phyloP scores from a whole-genome alignment of 345 rosid genomes.

The Luvunga scandens region DNA sequence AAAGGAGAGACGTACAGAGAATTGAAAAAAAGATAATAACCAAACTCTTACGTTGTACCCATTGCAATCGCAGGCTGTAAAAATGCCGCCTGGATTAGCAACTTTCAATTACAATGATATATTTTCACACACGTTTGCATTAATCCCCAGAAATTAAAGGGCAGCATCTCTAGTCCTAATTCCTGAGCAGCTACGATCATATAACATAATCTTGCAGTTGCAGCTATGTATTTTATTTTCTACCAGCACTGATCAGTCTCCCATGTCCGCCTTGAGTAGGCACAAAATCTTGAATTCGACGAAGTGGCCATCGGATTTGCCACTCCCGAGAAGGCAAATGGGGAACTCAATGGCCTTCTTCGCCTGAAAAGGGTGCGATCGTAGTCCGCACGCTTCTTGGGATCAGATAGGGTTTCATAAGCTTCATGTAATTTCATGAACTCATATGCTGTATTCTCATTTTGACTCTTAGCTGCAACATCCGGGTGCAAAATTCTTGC shows the following conservation, averaged over 20 bases:
- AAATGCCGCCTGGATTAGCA: slow-evolving; percentile 16
- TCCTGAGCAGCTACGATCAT: neutral
- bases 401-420: slow-evolving; percentile 64
- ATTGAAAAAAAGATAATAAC: neutral
- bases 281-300: slow-evolving; percentile 23
- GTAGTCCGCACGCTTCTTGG: slow-evolving; percentile 55
- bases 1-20: neutral
- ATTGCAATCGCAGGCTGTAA: slow-evolving; percentile 11
- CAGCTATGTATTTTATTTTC: neutral
- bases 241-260: slow-evolving; percentile 84
- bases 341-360: slow-evolving; percentile 20
- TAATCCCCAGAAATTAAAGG: neutral
- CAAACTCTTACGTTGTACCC: neutral
- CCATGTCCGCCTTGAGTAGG: slow-evolving; percentile 44
- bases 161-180: neutral
- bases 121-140: neutral
- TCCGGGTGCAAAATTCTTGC: slow-evolving; percentile 70
- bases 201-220: neutral
- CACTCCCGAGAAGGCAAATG: slow-evolving; percentile 21
- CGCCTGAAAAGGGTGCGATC: slow-evolving; percentile 40
- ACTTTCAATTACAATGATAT: neutral
- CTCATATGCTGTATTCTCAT: slow-evolving; percentile 25
- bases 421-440: slow-evolving; percentile 65
- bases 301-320: slow-evolving; percentile 10
- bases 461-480: slow-evolving; percentile 30